Base-by-base conservation (phyloP, 2,329 filamentous ascomycete species). In the Dothideomycetes sp. region DNA sequence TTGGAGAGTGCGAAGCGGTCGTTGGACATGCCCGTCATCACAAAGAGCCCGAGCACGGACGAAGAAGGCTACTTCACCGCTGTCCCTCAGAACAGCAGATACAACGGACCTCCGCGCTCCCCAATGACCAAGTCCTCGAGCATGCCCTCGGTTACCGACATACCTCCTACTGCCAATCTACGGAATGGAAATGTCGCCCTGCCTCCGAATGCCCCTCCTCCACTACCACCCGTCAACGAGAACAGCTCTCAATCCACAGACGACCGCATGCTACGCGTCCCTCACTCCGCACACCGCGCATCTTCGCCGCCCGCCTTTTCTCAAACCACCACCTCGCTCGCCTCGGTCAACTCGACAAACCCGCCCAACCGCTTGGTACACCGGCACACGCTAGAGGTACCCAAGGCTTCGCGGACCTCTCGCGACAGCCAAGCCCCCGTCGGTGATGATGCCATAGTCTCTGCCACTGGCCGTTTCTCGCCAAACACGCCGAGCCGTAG, bases 331-430 rank as follows among this genome's bases (percentile, higher is more conserved):
- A 50, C 41, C 37, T 47, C 52, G 57, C 2, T 78, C 81, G 8
- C 69, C 79, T 47, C 50, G 62, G 64, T 39, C 18, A 56, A 60
- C 38, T 52, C 56, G 19, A 51, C 60, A 14, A 57, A 57, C 31
- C 58, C 75, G 11, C 65, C 68, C 22, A 62, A 73, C 15, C 72
- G 75, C 40, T 65, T 89, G 36, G 81, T 82, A 58, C 85, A 94
- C 45, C 78, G 88, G 48, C 83, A 94, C 62, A 94, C 86, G 0
- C 70, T 95, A 18, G 86, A 94, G 60, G 85, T 94, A 0, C 87
- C 88, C 5, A 84, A 80, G 59, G 70, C 78, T n/a, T 66, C 73
- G 24, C 74, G 84, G 50, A 73, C 65, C 38, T 86, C 84, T n/a
- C 78, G 75, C 49, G 87, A 94, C 49, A 56, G 55, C 31, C 60